Percentiles rank a stretch among this genome's conserved stretches.
Conservation (phyloP, 257 asterid species). For the Anisodus acutangulus region DNA sequence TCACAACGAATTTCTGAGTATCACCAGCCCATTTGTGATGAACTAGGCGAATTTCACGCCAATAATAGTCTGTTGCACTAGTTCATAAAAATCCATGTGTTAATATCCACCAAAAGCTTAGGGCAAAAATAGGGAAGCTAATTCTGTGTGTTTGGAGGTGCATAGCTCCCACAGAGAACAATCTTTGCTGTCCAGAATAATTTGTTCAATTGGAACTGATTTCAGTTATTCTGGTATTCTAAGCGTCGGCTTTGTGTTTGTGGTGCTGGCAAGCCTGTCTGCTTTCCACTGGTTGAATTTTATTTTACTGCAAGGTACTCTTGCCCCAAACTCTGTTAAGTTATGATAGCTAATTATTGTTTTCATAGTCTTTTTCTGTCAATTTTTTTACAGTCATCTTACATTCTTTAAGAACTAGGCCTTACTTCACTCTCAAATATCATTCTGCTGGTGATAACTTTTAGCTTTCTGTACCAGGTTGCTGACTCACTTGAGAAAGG, state of each 20-base stretch:
- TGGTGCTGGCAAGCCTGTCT: background rate
- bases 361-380: background rate
- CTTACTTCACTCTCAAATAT: background rate
- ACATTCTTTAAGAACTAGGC: background rate
- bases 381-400: background rate
- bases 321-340: background rate
- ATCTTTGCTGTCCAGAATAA: too few species aligned
- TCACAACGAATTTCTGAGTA: too few species aligned
- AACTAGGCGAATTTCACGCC: too few species aligned
- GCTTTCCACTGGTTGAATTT: background rate
- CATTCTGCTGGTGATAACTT: background rate
- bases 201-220: too few species aligned
- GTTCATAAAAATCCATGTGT: too few species aligned
- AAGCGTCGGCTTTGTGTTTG: background rate
- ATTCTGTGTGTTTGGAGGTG: too few species aligned
- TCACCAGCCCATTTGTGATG: too few species aligned
- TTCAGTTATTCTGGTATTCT: background rate
- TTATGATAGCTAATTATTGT: background rate
- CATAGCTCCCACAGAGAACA: too few species aligned
- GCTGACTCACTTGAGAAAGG: slow-evolving; percentile 98
- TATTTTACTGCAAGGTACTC: background rate
- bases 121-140: too few species aligned
- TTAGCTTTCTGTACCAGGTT: slow-evolving; percentile 51
- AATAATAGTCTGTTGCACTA: too few species aligned
- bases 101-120: too few species aligned